A percentile compares a stretch with the other conserved stretches of the same genome.
Conservation (phyloP, 495 filamentous ascomycete species). For the Lasiosphaeriaceae sp. region DNA sequence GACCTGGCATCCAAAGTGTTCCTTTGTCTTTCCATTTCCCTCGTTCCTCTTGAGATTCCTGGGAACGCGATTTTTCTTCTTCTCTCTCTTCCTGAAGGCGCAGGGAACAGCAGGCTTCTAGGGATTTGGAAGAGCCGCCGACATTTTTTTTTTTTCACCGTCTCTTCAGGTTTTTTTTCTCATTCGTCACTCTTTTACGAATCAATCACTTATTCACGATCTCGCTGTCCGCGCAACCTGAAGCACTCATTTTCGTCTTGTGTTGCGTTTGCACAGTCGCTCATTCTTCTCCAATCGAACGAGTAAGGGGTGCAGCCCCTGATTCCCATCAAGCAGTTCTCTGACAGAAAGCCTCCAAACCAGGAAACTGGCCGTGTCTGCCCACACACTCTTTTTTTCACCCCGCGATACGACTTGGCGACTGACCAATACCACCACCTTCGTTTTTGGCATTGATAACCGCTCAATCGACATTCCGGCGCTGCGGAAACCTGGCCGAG, state of each 20-base stretch:
- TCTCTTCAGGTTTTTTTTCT: slow-evolving; percentile 10
- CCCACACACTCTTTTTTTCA: neutral
- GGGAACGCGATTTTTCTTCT: neutral
- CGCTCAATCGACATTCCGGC: slow-evolving; percentile 8
- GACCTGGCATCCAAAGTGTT: neutral
- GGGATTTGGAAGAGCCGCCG: slow-evolving; percentile 14
- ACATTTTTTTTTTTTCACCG: slow-evolving; percentile 10
- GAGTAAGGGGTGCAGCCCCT: slow-evolving; percentile 24
- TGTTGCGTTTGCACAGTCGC: slow-evolving; percentile 19
- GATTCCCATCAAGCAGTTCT: slow-evolving; percentile 26
- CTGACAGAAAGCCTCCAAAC: slow-evolving; percentile 21
- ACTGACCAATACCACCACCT: neutral
- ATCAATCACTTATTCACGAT: slow-evolving; percentile 3
- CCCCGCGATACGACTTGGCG: neutral
- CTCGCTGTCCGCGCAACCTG: slow-evolving; percentile 7
- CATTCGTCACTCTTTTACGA: slow-evolving; percentile 11
- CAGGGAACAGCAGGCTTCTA: slow-evolving; percentile 1
- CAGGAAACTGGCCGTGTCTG: neutral
- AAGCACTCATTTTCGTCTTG: slow-evolving; percentile 14
- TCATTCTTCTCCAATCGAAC: slow-evolving; percentile 25
- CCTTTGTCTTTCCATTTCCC: slow-evolving; percentile 4
- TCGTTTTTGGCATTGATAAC: slow-evolving; percentile 18
- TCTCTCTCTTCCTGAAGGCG: neutral
- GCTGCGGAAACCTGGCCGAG: slow-evolving; percentile 15
- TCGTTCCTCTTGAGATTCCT: neutral